A percentile compares a stretch with the other conserved stretches of the same genome.
Evolutionary conservation across 805 yeast species (phyloP).

Genomic region (Kodamaea kaohsiungensis): DNA sequence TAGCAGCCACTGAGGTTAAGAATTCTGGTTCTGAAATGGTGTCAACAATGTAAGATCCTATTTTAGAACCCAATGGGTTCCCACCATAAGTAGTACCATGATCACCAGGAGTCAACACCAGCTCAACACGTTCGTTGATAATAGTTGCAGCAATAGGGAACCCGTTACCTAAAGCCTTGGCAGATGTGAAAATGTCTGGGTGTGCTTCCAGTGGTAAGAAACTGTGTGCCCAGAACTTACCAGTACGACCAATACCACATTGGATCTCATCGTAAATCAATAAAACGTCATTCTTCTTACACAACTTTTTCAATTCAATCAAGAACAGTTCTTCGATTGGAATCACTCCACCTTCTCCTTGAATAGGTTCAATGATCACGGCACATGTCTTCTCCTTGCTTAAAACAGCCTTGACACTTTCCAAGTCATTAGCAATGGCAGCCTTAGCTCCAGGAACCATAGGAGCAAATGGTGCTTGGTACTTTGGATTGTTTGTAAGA

Average conservation of each 20-base stretch:
- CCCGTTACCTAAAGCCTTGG: slow-evolving; percentile 96
- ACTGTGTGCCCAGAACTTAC: slow-evolving; percentile 90
- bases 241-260: slow-evolving; percentile 94
- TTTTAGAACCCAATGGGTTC: slow-evolving; percentile 85
- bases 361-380: slow-evolving; percentile 94
- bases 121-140: slow-evolving; percentile 77
- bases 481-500: slow-evolving; percentile 90
- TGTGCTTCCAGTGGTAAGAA: slow-evolving; percentile 75
- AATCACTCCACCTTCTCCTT: slow-evolving; percentile 96
- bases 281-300: slow-evolving; percentile 67
- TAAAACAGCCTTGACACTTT: slow-evolving; percentile 56
- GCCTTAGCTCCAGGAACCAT: slow-evolving; percentile 84
- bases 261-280: slow-evolving; percentile 95
- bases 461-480: slow-evolving; percentile 89
- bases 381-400: slow-evolving; percentile 72
- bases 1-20: slow-evolving; percentile 56
- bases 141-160: slow-evolving; percentile 94
- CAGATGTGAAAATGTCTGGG: slow-evolving; percentile 92
- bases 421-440: slow-evolving; percentile 62
- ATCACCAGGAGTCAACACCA: slow-evolving; percentile 79
- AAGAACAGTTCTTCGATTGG: slow-evolving; percentile 67
- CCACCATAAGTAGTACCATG: slow-evolving; percentile 99
- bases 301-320: slow-evolving; percentile 61
- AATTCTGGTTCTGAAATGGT: slow-evolving; percentile 63
- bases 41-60: slow-evolving; percentile 75